Conservation (phyloP, 1,139 yeast genomes). For the Saccharomyces hybrid region DNA sequence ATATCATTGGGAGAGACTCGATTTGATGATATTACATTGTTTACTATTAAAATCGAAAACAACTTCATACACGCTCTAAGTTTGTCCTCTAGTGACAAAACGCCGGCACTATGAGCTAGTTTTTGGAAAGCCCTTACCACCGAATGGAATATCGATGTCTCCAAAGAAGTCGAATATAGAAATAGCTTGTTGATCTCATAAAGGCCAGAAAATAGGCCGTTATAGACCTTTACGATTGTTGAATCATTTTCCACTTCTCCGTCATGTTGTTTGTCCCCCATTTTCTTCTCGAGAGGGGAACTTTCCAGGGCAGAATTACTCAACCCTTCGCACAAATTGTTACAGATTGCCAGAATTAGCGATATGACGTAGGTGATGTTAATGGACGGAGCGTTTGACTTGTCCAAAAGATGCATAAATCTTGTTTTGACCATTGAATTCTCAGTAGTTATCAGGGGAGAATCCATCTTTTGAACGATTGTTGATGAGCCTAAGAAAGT, state of each 20-base stretch:
- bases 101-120: conserved; percentile 74
- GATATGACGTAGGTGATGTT: conserved; percentile 59
- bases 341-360: conserved; percentile 49
- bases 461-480: conserved; percentile 26
- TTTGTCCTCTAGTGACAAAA: conserved; percentile 47
- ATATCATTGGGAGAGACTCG: neutral
- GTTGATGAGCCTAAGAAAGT: conserved; percentile 34
- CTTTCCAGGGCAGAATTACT: conserved; percentile 43
- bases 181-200: conserved; percentile 44
- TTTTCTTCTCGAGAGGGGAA: conserved; percentile 31
- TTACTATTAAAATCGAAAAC: conserved; percentile 49
- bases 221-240: conserved; percentile 5
- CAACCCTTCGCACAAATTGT: conserved; percentile 59
- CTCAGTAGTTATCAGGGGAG: conserved; percentile 27
- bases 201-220: conserved; percentile 39
- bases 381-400: conserved; percentile 56
- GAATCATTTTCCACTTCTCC: conserved; percentile 36
- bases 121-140: conserved; percentile 69
- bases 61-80: conserved; percentile 56
- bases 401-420: conserved; percentile 70
- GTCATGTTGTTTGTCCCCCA: conserved; percentile 19
- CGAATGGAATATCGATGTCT: conserved; percentile 57
- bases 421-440: conserved; percentile 44
- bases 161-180: conserved; percentile 54
- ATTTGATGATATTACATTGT: conserved; percentile 32